A percentile compares a stretch with the other conserved stretches of the same genome.
phyloP scores from a whole-genome alignment of 305 asterid species.

The Petunia hybrid region DNA sequence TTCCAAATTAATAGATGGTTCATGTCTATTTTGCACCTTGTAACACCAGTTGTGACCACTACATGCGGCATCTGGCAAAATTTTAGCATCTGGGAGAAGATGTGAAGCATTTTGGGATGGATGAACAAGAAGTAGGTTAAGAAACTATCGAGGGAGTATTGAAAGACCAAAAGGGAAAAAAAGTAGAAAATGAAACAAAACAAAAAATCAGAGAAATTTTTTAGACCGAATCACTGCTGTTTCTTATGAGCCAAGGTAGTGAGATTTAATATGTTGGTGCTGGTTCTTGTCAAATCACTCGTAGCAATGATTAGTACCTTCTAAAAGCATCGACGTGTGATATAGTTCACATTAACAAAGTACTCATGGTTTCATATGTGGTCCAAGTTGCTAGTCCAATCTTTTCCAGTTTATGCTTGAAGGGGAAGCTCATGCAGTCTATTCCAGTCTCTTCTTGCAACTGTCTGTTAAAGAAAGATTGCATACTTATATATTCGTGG shows the following conservation, averaged over 20 bases:
- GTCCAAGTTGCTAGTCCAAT: background rate
- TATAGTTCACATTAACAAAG: background rate
- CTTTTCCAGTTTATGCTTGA: background rate
- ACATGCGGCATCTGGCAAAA: background rate
- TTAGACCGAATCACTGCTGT: background rate
- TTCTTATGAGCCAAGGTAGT: background rate
- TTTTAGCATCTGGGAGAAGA: constrained; percentile 9
- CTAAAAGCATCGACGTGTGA: background rate
- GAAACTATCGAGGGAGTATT: background rate
- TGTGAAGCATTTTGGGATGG: constrained; percentile 1
- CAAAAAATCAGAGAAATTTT: background rate
- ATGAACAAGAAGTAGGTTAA: background rate
- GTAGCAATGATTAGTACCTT: background rate
- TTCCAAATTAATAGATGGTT: background rate
- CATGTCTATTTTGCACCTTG: background rate
- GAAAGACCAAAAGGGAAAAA: background rate
- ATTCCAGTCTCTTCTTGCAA: background rate
- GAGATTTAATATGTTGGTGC: background rate
- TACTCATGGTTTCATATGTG: background rate
- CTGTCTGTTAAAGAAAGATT: background rate
- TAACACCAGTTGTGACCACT: background rate
- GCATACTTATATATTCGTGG: background rate
- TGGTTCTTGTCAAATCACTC: background rate
- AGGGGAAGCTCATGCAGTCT: background rate
- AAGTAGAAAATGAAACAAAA: background rate